Conservation (phyloP, 73 alveolate species). For the Paramecium octaurelia region DNA sequence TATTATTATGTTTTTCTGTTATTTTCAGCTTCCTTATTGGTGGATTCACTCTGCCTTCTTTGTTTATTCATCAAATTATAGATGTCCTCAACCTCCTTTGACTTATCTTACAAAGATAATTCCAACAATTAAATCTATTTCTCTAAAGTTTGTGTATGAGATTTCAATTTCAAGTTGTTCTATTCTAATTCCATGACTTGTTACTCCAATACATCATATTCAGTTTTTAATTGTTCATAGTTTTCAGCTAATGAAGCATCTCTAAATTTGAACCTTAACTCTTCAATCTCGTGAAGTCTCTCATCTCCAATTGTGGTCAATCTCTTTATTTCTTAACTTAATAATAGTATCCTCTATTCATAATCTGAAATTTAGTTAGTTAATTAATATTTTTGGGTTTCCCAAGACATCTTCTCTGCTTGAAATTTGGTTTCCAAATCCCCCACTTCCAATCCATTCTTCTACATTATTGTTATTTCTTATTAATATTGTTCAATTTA, state of each 20-base stretch:
- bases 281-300: conserved; percentile 1
- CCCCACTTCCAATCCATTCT: background rate
- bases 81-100: background rate
- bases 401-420: conserved; percentile 35
- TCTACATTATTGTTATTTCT: background rate
- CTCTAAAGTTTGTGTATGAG: background rate
- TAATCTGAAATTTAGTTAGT: background rate
- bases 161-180: conserved; percentile 22
- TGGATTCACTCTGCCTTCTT: conserved; percentile 7
- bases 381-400: conserved; percentile 13
- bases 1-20: background rate
- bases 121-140: background rate
- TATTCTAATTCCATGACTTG: background rate
- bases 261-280: background rate
- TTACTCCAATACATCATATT: background rate
- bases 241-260: background rate
- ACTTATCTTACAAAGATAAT: background rate
- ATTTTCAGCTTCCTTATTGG: background rate
- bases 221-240: background rate
- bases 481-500: background rate
- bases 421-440: conserved; percentile 38
- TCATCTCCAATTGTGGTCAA: background rate
- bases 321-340: background rate
- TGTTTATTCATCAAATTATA: conserved; percentile 7
- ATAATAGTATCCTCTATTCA: background rate